These are phyloP conservation scores for Kazachstania taianensis DNA, from an alignment of 805 yeast genomes.

Conservation along the genomic window DNA sequence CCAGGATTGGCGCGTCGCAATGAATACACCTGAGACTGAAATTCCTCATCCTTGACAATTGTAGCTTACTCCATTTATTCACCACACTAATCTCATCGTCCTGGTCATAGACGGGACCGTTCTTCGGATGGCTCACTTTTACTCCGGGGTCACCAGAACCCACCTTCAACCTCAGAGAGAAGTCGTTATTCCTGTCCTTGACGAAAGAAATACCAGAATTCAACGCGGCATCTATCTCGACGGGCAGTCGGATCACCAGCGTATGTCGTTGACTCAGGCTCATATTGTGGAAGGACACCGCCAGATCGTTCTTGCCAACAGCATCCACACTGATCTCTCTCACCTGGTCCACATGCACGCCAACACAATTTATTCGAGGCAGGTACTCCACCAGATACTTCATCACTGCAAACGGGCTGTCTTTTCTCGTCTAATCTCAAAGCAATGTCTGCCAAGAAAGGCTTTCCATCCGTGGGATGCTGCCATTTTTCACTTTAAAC, in stretches of 20 bases:
- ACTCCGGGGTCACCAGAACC: neutral
- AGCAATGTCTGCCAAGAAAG: too few species aligned
- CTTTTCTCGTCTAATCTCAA: too few species aligned
- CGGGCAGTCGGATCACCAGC: constrained; percentile 5
- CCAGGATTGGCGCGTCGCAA: neutral
- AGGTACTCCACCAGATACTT: constrained; percentile 8
- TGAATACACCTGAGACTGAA: constrained; percentile 1
- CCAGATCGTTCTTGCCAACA: neutral
- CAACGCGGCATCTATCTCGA: constrained; percentile 1
- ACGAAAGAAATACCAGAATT: neutral
- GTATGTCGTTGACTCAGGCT: neutral
- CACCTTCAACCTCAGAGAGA: constrained; percentile 8
- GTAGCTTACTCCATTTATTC: constrained; percentile 4
- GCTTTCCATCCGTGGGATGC: too few species aligned
- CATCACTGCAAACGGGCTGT: too few species aligned
- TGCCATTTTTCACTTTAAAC: too few species aligned
- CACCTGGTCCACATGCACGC: constrained; percentile 12
- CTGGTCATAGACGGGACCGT: too few species aligned
- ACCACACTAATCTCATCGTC: too few species aligned
- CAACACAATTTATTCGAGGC: constrained; percentile 12
- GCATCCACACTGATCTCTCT: neutral
- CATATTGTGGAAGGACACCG: constrained; percentile 1
- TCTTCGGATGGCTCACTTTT: neutral
- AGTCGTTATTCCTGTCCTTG: constrained; percentile 2
- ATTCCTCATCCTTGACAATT: neutral